Evolutionary conservation across 108 stramenopile genomes (phyloP).

Genomic region (Cylindrotheca closterium): DNA sequence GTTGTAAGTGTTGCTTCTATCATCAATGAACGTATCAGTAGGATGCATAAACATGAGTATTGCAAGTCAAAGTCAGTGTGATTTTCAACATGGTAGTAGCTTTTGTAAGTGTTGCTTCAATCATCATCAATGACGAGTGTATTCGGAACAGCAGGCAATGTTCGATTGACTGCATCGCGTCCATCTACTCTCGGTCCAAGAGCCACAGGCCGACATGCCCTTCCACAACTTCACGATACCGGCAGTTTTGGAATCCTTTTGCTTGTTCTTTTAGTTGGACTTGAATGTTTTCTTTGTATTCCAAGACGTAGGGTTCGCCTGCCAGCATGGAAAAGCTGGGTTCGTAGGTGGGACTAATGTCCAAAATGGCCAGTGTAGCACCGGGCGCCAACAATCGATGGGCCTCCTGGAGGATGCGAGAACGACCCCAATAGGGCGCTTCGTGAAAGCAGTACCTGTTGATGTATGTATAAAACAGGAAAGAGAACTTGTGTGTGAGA

Average conservation of each 20-base stretch:
- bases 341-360: constrained; percentile 63
- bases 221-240: constrained; percentile 32
- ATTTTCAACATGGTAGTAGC: no score
- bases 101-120: no score
- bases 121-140: no score
- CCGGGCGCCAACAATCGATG: constrained; percentile 56
- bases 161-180: no score
- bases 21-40: no score
- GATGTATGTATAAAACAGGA: constrained; percentile 4
- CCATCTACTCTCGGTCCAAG: constrained; percentile 22
- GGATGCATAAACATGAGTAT: no score
- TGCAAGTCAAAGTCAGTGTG: no score
- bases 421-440: constrained; percentile 55
- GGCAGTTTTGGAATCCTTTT: constrained; percentile 24
- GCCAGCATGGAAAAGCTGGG: constrained; percentile 66
- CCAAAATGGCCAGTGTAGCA: constrained; percentile 71
- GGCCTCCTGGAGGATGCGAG: constrained; percentile 63
- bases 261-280: constrained; percentile 42
- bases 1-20: no score
- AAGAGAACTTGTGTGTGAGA: no score
- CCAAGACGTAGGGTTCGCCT: constrained; percentile 81
- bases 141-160: no score
- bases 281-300: constrained; percentile 86
- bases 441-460: constrained; percentile 75
- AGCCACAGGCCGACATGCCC: constrained; percentile 53